Conservation (phyloP, 2,329 filamentous ascomycete species). For the Coniella lustricola region DNA sequence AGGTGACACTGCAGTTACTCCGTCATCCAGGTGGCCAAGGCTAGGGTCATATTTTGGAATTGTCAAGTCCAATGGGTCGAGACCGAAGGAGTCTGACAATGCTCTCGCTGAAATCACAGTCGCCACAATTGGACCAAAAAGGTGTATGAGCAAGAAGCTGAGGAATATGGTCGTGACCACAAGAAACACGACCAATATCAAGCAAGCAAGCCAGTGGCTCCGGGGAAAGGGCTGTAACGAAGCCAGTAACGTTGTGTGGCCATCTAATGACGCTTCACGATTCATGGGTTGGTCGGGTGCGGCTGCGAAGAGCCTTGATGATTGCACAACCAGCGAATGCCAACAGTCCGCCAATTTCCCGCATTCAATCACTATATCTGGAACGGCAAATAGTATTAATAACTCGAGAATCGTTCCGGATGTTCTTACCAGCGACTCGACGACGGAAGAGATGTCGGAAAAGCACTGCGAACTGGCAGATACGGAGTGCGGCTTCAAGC, state of each 20-base stretch:
- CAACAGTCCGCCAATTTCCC: no score
- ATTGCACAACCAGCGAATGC: no score
- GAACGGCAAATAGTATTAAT: no score
- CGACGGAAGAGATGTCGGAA: background rate
- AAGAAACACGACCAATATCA: background rate
- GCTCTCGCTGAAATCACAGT: background rate
- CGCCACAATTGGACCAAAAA: background rate
- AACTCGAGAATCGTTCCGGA: no score
- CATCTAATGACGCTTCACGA: no score
- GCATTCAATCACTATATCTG: no score
- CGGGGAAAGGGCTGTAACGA: no score
- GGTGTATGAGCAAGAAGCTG: background rate
- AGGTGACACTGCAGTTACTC: background rate
- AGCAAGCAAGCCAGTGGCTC: background rate
- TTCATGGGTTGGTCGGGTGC: no score
- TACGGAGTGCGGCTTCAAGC: background rate
- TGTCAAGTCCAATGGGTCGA: background rate
- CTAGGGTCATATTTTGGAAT: background rate
- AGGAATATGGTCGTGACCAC: background rate
- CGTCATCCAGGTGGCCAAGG: background rate
- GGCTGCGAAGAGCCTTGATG: no score
- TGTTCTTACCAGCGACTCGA: no score
- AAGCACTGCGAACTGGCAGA: background rate
- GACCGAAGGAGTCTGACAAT: background rate
- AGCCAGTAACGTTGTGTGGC: no score